Conservation (phyloP, 768 basidiomycete genomes). For the Leccinum fibrillosum region DNA sequence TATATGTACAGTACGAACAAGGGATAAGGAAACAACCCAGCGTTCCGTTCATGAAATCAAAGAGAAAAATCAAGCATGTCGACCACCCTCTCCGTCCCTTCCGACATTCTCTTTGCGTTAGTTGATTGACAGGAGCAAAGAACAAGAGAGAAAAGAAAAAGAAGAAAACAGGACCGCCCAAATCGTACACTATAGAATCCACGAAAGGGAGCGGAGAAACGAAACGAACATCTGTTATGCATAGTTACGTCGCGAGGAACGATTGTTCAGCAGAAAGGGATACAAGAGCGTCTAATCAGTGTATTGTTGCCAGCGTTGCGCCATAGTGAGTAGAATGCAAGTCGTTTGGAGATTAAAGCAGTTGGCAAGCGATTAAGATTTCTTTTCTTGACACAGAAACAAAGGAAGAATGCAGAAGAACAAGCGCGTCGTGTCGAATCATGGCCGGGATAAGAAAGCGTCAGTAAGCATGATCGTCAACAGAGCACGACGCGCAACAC, state of each 20-base stretch:
- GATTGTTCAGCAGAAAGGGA: neutral
- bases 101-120: neutral
- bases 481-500: constrained; percentile 16
- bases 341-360: neutral
- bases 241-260: neutral
- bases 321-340: constrained; percentile 2
- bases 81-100: neutral
- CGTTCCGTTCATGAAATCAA: neutral
- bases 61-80: neutral
- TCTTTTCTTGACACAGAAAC: neutral
- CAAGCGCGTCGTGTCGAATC: neutral
- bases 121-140: neutral
- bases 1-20: neutral
- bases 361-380: neutral
- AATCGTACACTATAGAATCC: neutral
- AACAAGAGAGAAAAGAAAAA: neutral
- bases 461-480: neutral
- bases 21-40: neutral
- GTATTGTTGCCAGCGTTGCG: neutral
- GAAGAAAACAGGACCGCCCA: neutral
- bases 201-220: neutral
- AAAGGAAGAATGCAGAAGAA: neutral
- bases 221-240: neutral
- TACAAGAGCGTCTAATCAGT: neutral
- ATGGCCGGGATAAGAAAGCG: constrained; percentile 11